Percentiles rank a stretch among this genome's conserved stretches.
Conservation (phyloP, 306 rosid species). For the Castanea crenata region DNA sequence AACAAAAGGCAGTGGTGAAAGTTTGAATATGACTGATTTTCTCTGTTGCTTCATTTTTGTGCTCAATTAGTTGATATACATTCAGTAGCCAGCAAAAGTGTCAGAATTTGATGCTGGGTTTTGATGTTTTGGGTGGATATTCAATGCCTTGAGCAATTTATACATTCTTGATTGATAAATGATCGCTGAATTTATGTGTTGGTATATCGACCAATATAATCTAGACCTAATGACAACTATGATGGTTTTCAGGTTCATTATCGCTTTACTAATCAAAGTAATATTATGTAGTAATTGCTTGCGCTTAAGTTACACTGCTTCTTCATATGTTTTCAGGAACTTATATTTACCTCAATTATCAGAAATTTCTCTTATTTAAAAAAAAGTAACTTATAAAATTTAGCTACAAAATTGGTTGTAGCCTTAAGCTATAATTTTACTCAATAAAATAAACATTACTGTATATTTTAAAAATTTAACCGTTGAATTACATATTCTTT, state of each 20-base stretch:
- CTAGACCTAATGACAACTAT: neutral
- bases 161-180: neutral
- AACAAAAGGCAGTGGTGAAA: neutral
- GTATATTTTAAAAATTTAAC: no score
- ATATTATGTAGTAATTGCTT: neutral
- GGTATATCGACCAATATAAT: neutral
- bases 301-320: neutral
- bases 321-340: neutral
- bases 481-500: no score
- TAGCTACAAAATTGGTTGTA: no score
- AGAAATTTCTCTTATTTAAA: neutral
- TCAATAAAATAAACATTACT: no score
- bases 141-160: neutral
- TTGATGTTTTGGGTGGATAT: neutral
- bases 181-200: neutral
- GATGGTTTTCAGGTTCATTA: neutral
- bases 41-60: neutral
- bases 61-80: neutral
- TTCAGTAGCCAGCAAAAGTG: neutral
- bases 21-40: neutral
- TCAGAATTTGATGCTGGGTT: neutral
- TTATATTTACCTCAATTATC: neutral
- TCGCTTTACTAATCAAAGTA: neutral
- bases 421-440: rapidly evolving
- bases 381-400: neutral